Base-by-base conservation (phyloP, 148 eudicot genomes). In the Cornus controversa region DNA sequence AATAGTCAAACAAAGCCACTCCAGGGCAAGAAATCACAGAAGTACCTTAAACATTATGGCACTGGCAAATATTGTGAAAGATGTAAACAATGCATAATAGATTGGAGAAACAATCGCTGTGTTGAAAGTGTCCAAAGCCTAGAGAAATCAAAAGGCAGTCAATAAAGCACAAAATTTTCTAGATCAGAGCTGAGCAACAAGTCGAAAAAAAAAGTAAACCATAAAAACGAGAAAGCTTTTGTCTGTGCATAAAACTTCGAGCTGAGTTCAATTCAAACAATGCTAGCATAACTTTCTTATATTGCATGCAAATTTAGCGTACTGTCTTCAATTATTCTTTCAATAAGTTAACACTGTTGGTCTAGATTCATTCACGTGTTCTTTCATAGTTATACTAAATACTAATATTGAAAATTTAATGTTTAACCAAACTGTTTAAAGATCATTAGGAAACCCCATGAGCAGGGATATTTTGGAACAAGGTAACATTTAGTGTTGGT, bases 101-200 rank as follows among this genome's bases (percentile, higher is more conserved):
- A 90, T 87, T 70, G 94, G 94, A 76, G 94, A 90, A 50, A 90
- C 91, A 73, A 90, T 74, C n/a, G 91, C 85, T 1, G 93, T 87
- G 75, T 88, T 88, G 73, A 88, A 90, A 66, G 88, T 85, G 80
- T 87, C 94, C 86, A 90, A 60, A 66, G 94, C 94, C 94, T 90
- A 85, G 24, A 74, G 36, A 74, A 71, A 28, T 37, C 7, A 45
- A 75, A 18, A 78, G 10, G 27, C 20, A 13, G 26, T 37, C 28
- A 66, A 31, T 42, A 54, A 65, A 60, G 71, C 11, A 50, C 36
- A 67, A 10, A 3, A 25, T 40, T 50, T 20, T 42, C 25, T 34
- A 60, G 14, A 66, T 11, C 42, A 71, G 22, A 36, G 14, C 69
- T n/a, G 6, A 20, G 45, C n/a, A 53, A 50, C 7, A 18, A 60